A percentile compares a stretch with the other conserved stretches of the same genome.
Evolutionary conservation across 768 basidiomycete genomes (phyloP).

Genomic region (Pleurotus djamor): DNA sequence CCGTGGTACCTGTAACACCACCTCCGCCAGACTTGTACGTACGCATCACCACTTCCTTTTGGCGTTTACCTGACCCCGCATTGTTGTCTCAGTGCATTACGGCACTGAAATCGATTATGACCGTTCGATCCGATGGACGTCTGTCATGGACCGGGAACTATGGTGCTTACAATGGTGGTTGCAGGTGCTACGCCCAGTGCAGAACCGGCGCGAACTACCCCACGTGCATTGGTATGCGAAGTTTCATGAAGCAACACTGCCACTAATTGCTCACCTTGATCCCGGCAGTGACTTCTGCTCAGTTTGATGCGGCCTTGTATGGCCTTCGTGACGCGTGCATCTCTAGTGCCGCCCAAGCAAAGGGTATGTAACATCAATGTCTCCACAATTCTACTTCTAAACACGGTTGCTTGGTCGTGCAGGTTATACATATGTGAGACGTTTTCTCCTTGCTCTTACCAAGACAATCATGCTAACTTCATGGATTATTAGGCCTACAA

Average conservation of each 20-base stretch:
- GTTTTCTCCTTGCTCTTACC: no score
- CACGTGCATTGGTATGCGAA: background rate
- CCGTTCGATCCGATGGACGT: background rate
- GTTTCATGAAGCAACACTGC: background rate
- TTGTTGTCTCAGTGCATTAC: background rate
- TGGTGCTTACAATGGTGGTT: conserved; percentile 1
- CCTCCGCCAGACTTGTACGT: no score
- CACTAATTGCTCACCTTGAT: no score
- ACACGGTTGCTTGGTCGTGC: no score
- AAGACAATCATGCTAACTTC: background rate
- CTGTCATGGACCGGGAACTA: background rate
- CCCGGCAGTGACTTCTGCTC: background rate
- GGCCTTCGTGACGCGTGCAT: no score
- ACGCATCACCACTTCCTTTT: no score
- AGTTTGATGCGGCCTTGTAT: background rate
- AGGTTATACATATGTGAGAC: no score
- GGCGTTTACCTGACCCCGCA: no score
- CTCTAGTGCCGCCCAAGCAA: no score
- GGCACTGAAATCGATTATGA: background rate
- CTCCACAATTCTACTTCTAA: background rate
- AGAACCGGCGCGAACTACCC: background rate
- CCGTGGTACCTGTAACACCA: background rate
- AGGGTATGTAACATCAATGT: background rate
- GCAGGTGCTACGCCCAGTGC: conserved; percentile 3
- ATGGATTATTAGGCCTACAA: background rate